Conservation (phyloP, 73 alveolate genomes). For the Uronychia setigera region DNA sequence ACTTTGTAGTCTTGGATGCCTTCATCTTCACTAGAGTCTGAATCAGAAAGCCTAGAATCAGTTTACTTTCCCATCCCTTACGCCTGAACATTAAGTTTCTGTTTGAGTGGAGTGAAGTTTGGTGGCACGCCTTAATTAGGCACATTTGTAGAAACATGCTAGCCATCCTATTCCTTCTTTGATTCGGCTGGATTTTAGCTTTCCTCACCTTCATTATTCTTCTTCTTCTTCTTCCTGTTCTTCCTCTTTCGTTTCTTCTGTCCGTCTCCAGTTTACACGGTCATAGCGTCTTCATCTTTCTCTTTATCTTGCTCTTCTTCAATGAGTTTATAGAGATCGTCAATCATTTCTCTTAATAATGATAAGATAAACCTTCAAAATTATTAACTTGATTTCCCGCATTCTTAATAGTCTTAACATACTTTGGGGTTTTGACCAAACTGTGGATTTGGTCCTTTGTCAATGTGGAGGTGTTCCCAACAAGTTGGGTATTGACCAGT, state of each 20-base stretch:
- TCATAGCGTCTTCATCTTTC: neutral
- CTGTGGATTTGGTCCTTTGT: slow-evolving; percentile 19
- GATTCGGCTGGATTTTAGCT: neutral
- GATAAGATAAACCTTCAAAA: no score
- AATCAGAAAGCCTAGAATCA: slow-evolving; percentile 62
- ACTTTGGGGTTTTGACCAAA: slow-evolving; percentile 6
- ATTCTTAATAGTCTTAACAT: no score
- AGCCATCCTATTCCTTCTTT: neutral
- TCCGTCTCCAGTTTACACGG: neutral
- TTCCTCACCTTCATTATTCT: neutral
- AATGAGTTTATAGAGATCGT: neutral
- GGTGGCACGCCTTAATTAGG: slow-evolving; percentile 5
- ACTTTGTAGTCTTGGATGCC: slow-evolving; percentile 90
- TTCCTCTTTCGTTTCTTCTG: slow-evolving; percentile 15
- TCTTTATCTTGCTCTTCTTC: slow-evolving; percentile 1
- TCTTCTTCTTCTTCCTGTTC: slow-evolving; percentile 18
- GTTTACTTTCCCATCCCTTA: slow-evolving; percentile 16
- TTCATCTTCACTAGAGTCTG: slow-evolving; percentile 93
- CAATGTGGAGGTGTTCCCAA: slow-evolving; percentile 25
- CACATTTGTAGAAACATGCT: neutral
- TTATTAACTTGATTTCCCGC: no score
- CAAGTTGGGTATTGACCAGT: slow-evolving; percentile 34
- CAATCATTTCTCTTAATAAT: no score
- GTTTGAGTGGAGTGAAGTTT: slow-evolving; percentile 28
- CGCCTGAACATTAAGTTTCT: slow-evolving; percentile 32